Percentiles rank a stretch among this genome's conserved stretches.
phyloP scores from a whole-genome alignment of 176 grass and related monocot genomes.

The Carex littledalei region DNA sequence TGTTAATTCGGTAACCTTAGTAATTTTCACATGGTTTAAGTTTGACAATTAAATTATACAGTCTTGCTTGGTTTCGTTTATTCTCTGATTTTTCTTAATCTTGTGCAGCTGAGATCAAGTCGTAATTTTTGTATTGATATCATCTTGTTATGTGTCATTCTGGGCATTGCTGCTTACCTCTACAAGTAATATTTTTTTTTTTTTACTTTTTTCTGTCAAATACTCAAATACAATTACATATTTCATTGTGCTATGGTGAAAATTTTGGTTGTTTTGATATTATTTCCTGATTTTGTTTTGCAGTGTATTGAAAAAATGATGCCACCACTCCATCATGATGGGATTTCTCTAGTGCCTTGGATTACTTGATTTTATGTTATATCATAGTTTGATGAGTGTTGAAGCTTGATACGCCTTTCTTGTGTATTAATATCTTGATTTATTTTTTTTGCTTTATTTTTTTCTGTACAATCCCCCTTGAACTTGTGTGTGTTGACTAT shows the following conservation, averaged over 20 bases:
- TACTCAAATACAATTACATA: too few relatives aligned
- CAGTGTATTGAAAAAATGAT: constrained; percentile 21
- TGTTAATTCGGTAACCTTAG: constrained; percentile 44
- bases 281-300: constrained; percentile 1
- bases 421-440: constrained; percentile 18
- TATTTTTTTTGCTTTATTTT: background rate
- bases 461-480: background rate
- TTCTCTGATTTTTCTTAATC: background rate
- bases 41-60: background rate
- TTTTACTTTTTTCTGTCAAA: background rate
- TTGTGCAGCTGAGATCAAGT: constrained; percentile 60
- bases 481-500: constrained; percentile 1
- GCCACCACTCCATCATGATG: background rate
- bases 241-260: background rate
- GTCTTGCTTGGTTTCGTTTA: background rate
- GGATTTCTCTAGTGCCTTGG: background rate
- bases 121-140: constrained; percentile 81
- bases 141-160: constrained; percentile 77
- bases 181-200: constrained; percentile 51
- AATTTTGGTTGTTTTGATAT: constrained; percentile 13
- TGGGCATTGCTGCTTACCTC: constrained; percentile 77
- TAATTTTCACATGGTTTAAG: background rate
- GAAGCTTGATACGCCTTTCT: constrained; percentile 21
- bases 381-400: constrained; percentile 16
- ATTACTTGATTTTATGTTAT: constrained; percentile 7